Evolutionary conservation across 305 asterid species (phyloP).

Genomic region (Striga hermonthica): DNA sequence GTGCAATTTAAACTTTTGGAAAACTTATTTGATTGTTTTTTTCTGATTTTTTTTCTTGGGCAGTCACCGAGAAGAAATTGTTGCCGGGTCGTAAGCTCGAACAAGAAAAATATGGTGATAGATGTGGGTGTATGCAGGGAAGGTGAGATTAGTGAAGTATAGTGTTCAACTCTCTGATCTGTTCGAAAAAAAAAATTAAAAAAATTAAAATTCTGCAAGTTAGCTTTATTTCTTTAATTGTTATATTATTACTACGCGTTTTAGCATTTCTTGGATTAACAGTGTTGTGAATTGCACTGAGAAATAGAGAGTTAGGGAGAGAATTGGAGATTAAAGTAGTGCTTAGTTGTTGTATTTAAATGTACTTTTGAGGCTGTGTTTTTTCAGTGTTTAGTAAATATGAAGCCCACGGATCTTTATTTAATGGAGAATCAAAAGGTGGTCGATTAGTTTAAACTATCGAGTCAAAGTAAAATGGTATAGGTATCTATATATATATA

Average conservation of each 20-base stretch:
- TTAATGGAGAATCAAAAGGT: too few relatives aligned
- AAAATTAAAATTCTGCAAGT: too few relatives aligned
- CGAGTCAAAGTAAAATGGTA: too few relatives aligned
- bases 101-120: constrained; percentile 46
- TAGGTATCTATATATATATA: too few relatives aligned
- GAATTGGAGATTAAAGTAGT: background rate
- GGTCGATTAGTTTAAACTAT: too few relatives aligned
- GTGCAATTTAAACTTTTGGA: background rate
- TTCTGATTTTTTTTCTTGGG: background rate
- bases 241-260: constrained; percentile 25
- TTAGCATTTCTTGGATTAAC: too few relatives aligned
- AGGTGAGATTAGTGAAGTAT: constrained; percentile 66
- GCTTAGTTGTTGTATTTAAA: constrained; percentile 28
- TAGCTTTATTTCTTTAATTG: constrained; percentile 31
- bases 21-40: constrained; percentile 1
- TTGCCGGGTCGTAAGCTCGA: constrained; percentile 59
- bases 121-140: constrained; percentile 76
- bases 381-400: constrained; percentile 16
- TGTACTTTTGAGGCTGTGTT: constrained; percentile 29
- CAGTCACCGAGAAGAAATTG: constrained; percentile 96
- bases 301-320: constrained; percentile 3
- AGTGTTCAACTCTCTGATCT: constrained; percentile 3
- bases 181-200: background rate
- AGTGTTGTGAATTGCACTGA: constrained; percentile 18
- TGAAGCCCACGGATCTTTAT: constrained; percentile 31